A percentile compares a stretch with the other conserved stretches of the same genome.
Conservation (phyloP, 805 yeast genomes). For the Ogataea nonfermentans region DNA sequence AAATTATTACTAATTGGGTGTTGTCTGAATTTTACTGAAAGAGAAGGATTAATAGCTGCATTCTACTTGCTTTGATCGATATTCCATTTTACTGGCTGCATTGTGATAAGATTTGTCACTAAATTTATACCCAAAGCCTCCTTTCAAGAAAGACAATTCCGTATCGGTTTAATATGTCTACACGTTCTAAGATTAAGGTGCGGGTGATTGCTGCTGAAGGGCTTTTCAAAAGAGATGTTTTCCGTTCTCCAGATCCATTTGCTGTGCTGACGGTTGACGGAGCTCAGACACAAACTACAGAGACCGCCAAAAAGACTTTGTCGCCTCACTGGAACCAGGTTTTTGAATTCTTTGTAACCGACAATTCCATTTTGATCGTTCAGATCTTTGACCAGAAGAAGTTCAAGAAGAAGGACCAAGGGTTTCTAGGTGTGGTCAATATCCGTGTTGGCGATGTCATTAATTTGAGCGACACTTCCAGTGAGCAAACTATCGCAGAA, state of each 20-base stretch:
- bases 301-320: conserved; percentile 88
- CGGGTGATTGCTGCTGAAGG: conserved; percentile 95
- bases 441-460: conserved; percentile 85
- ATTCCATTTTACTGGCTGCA: not conserved
- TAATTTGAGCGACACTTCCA: conserved; percentile 49
- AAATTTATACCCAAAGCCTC: conserved; percentile 3
- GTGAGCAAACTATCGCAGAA: conserved; percentile 87
- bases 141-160: not conserved
- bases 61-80: not conserved
- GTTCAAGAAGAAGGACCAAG: conserved; percentile 97
- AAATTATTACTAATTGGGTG: not conserved
- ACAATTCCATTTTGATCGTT: conserved; percentile 80
- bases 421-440: conserved; percentile 94
- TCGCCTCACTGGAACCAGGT: conserved; percentile 98
- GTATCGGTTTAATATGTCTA: conserved; percentile 9
- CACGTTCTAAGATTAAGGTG: conserved; percentile 47
- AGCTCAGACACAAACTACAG: conserved; percentile 90
- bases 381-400: conserved; percentile 97
- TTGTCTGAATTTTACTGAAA: not conserved
- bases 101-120: conserved; percentile 1
- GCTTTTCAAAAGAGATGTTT: conserved; percentile 90
- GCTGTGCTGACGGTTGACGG: conserved; percentile 98
- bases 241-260: conserved; percentile 96
- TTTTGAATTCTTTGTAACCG: conserved; percentile 72
- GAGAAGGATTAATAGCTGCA: not conserved